Evolutionary conservation across 257 asterid genomes (phyloP).

Genomic region (Solanum bulbocastanum): DNA sequence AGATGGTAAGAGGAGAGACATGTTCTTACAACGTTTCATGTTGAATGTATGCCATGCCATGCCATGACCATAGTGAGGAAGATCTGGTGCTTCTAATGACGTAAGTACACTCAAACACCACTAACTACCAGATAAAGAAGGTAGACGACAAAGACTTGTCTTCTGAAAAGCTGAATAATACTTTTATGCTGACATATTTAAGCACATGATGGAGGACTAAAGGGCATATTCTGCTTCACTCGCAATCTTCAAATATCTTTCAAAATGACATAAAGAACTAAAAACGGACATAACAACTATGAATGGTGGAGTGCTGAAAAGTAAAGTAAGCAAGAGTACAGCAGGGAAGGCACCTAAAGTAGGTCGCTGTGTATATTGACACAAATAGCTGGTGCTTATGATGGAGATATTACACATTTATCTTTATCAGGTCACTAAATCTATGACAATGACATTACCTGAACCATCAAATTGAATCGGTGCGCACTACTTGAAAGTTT

Average conservation of each 20-base stretch:
- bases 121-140: background rate
- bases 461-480: conserved; percentile 88
- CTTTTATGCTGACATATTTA: background rate
- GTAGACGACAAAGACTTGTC: background rate
- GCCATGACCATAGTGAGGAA: background rate
- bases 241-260: background rate
- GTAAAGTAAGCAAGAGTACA: background rate
- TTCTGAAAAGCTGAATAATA: background rate
- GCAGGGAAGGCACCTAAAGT: background rate
- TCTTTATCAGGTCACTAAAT: background rate
- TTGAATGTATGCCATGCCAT: background rate
- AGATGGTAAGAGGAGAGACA: background rate
- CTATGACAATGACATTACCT: conserved; percentile 37
- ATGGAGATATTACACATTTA: background rate
- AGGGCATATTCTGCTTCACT: background rate
- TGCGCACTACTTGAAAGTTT: conserved; percentile 96
- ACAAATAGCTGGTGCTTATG: background rate
- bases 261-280: background rate
- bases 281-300: background rate
- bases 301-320: background rate
- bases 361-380: background rate
- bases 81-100: background rate
- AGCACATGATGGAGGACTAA: background rate
- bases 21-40: background rate
- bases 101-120: background rate